Conservation (phyloP, 2,329 filamentous ascomycete species). For the Fonsecaea nubica region DNA sequence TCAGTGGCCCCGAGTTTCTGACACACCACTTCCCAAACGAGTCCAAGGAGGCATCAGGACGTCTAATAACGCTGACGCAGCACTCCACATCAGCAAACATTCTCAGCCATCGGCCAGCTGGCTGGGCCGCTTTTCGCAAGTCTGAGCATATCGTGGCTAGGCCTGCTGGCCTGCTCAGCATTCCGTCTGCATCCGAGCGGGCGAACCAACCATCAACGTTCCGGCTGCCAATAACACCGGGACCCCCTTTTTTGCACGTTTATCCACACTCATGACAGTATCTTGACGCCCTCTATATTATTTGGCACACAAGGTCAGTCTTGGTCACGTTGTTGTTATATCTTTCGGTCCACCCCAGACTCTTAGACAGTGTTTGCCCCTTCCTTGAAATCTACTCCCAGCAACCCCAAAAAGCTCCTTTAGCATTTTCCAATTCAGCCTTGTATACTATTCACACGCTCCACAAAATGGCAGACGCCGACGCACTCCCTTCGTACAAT, state of each 20-base stretch:
- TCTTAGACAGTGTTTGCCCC: not conserved
- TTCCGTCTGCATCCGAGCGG: slow-evolving; percentile 34
- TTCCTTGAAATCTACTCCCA: slow-evolving; percentile 9
- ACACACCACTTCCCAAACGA: slow-evolving; percentile 12
- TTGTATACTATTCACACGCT: not conserved
- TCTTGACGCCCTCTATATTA: slow-evolving; percentile 6
- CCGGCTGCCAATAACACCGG: slow-evolving; percentile 12
- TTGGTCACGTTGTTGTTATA: slow-evolving; percentile 23
- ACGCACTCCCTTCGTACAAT: slow-evolving; percentile 32
- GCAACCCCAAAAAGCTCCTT: not conserved
- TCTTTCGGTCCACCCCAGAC: slow-evolving; percentile 15
- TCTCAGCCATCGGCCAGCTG: slow-evolving; percentile 7
- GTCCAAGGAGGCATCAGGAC: slow-evolving; percentile 16
- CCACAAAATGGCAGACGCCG: slow-evolving; percentile 24
- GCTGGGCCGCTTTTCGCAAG: not conserved
- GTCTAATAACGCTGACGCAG: slow-evolving; percentile 32
- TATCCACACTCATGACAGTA: slow-evolving; percentile 18
- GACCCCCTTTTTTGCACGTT: slow-evolving; percentile 3
- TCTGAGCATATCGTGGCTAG: slow-evolving; percentile 5
- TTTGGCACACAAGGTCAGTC: slow-evolving; percentile 12
- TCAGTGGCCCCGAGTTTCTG: slow-evolving; percentile 18
- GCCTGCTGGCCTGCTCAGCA: slow-evolving; percentile 17
- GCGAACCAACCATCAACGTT: slow-evolving; percentile 26
- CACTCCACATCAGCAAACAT: slow-evolving; percentile 29
- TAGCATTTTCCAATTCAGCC: not conserved